Base-by-base conservation (phyloP, 2,329 filamentous ascomycete genomes). In the Cryoendolithus antarcticus region DNA sequence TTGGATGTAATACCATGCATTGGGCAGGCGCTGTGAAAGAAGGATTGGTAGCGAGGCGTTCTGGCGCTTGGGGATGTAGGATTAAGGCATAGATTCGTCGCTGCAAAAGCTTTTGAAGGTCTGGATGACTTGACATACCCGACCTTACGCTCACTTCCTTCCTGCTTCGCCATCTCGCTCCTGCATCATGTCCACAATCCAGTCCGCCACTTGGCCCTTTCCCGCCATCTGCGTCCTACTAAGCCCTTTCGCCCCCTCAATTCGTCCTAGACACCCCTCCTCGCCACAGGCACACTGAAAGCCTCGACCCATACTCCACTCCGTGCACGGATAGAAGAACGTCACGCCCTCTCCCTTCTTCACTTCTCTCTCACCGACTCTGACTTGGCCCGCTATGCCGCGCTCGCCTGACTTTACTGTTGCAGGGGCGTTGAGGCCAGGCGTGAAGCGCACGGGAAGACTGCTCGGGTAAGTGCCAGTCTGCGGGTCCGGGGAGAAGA, bases 301-400 rank as follows among this genome's bases (percentile, higher is more conserved):
- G 6, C 61, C 48, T 46, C 65, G 61, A 35, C 61, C 60, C 60
- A 67, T 66, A 8, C 62, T 55, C 64, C 64, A 68, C 52, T 69
- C 65, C 2, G 64, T 64, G 38, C 62, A 66, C 2, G 65, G 65
- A 41, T 69, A 69, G 53, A 68, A 69, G 53, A 68, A 68, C 4
- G 63, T 67, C 33, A 69, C 46, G 4, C 56, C 51, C 33, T 68
- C 64, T 1, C 63, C 65, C 3, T 38, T 47, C 32, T 56, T 54
- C 42, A 69, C 40, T 8, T 56, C 58, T 19, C 57, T 53, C 29
- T 62, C 48, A 30, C 58, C 54, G 1, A 52, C 50, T 12, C 45
- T 44, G 9, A 55, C 40, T 24, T 48, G 44, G 31, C 40, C 40
- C n/a, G 40, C 40, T 21, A 42, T 30, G 32, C 40, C 40, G 15